Base-by-base conservation (phyloP, 495 filamentous ascomycete genomes). In the Trichoderma reesei region DNA sequence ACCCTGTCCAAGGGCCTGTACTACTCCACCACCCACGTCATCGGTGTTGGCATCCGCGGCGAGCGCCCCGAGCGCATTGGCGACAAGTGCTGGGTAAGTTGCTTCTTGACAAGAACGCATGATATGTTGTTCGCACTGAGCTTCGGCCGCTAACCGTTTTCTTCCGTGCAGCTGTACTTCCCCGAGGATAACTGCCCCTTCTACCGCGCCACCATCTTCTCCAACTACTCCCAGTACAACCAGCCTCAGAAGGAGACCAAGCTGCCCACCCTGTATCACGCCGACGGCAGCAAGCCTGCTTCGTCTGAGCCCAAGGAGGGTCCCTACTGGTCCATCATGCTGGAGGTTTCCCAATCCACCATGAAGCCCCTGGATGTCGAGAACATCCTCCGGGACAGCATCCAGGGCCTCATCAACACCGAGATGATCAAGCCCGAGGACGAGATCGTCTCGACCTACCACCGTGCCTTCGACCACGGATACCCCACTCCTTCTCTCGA, bases 151-250 rank as follows among this genome's bases (percentile, higher is more conserved):
- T 73, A 65, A 75, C 67, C 63, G n/a, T 68, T 48, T 11, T n/a
- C n/a, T n/a, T n/a, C n/a, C n/a, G 18, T 14, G 7, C 68, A 89
- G 91, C 85, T 99, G 63, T 99, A 99, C 86, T 99, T 98, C 87
- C 94, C 94, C 67, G 95, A 99, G 75, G 87, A 96, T 76, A 86
- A 99, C 85, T 96, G 92, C 83, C 92, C 91, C 73, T 99, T 99
- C 86, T 99, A 99, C 83, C 91, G 94, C 71, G 94, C 94, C 72
- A 99, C 94, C 67, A 98, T 99, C 80, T 99, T 99, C 86, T 98
- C 94, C 78, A 99, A 99, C 86, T 99, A 99, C 84, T 98, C 95
- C 18, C 94, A 93, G 65, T 85, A 96, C 85, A 99, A 99, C 81
- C 94, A 98, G 79, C 94, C 94, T 20, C 79, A 86, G 62, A 80